Percentiles rank a stretch among this genome's conserved stretches.
phyloP scores from a whole-genome alignment of 2,329 filamentous ascomycete genomes.

The Aspergillus transmontanensis region DNA sequence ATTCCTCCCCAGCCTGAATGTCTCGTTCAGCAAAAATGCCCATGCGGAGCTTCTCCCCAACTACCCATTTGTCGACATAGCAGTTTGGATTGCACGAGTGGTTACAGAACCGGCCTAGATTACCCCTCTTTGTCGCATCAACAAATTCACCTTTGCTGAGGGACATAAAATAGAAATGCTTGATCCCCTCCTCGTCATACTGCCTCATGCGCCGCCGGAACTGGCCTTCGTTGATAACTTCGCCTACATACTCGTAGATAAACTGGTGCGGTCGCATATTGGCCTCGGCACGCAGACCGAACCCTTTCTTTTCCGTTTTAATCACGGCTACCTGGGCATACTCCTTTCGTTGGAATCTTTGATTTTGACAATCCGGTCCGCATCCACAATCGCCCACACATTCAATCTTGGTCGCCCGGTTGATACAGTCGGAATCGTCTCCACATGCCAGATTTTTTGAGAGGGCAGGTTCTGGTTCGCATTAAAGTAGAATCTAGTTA shows the following conservation, averaged over 20 bases:
- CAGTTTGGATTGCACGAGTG: constrained; percentile 99
- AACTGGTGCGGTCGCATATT: constrained; percentile 83
- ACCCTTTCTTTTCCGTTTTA: constrained; percentile 97
- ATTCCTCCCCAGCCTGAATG: constrained; percentile 85
- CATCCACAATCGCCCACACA: constrained; percentile 87
- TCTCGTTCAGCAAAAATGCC: constrained; percentile 91
- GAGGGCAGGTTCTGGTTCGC: constrained; percentile 49
- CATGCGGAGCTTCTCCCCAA: constrained; percentile 96
- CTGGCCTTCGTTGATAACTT: constrained; percentile 90
- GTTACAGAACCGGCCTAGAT: constrained; percentile 95
- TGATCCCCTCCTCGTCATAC: constrained; percentile 95
- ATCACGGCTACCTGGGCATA: constrained; percentile 93
- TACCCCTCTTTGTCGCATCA: constrained; percentile 95
- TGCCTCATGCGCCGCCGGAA: constrained; percentile 89
- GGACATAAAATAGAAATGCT: constrained; percentile 99
- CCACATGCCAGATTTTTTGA: constrained; percentile 80
- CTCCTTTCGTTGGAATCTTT: constrained; percentile 86
- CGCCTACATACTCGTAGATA: constrained; percentile 97
- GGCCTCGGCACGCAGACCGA: constrained; percentile 79
- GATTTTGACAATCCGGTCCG: constrained; percentile 85
- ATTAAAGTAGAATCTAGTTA: constrained; percentile 4
- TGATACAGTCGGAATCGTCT: constrained; percentile 97
- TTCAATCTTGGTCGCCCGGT: constrained; percentile 97
- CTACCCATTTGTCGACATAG: constrained; percentile 99
- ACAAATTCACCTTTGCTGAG: constrained; percentile 95